Evolutionary conservation across 805 yeast genomes (phyloP), one percentile per base, ranked within the genome.

Genomic region (Candida nemodendra): DNA sequence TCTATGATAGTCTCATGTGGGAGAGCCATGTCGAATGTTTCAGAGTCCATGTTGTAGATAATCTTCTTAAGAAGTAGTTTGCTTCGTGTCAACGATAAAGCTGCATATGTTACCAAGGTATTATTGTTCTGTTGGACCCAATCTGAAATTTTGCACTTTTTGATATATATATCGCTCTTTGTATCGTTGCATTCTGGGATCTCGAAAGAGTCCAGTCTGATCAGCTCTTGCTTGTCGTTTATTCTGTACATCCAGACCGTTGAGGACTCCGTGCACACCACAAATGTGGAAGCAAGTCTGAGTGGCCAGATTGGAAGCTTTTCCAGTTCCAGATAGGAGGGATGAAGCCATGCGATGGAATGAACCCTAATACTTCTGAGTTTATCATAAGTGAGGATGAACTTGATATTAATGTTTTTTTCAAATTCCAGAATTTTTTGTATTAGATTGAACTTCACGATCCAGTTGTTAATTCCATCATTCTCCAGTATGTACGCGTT

Each of bases 361-460:
- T 53, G 57, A n/a, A 54, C 36, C 30, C 61, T 42, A 12, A 57
- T 34, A 27, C 29, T 27, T 26, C 34, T 27, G 13, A 56, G 25
- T 27, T 48, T 41, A 2, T 41, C 30, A n/a, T 21, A 34, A 6
- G 28, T 38, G 14, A 54, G 32, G 4, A 52, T 18, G 18, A 37
- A 46, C 5, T 32, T 21, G 15, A 42, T n/a, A 27, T 49, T 30
- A 3, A 57, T 34, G 9, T 42, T 24, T 4, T 29, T 18, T 17
- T 49, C 51, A 11, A 34, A 14, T 11, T 45, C 30, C 21, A 41
- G 25, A 14, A 53, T 32, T 16, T 18, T 17, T 4, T 44, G 41
- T 4, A 37, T 28, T 4, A 57, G 18, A 32, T 50, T 50, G 27
- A 24, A 28, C 8, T 28, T 34, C 13, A 53, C 36, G 4, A 5